Conservation (phyloP, 768 basidiomycete genomes). For the Rhizopogon vinicolor region DNA sequence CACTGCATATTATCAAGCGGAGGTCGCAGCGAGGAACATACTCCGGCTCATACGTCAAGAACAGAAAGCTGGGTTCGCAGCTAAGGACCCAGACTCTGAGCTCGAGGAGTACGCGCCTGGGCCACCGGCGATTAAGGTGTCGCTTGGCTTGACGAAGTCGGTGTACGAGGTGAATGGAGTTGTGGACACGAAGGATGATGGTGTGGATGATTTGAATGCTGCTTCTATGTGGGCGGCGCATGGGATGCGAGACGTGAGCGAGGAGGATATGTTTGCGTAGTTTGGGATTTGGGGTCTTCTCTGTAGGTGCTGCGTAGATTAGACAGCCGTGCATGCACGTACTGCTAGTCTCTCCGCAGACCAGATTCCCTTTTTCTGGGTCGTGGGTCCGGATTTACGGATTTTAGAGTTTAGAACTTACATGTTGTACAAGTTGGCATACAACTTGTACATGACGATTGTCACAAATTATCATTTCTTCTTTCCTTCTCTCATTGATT, state of each 20-base stretch:
- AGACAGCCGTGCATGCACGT: too few relatives aligned
- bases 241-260: conserved; percentile 36
- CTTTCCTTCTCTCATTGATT: too few relatives aligned
- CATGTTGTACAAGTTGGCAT: too few relatives aligned
- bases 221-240: conserved; percentile 41
- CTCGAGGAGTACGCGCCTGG: conserved; percentile 44
- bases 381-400: too few relatives aligned
- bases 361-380: too few relatives aligned
- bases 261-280: conserved; percentile 21
- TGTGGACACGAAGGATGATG: conserved; percentile 41
- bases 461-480: too few relatives aligned
- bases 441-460: too few relatives aligned
- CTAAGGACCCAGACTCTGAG: not conserved
- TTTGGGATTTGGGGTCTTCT: not conserved
- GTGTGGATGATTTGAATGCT: conserved; percentile 44
- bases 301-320: too few relatives aligned
- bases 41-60: conserved; percentile 35
- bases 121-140: conserved; percentile 54
- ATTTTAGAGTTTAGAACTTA: too few relatives aligned
- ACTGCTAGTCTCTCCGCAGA: too few relatives aligned
- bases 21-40: conserved; percentile 54
- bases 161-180: conserved; percentile 44
- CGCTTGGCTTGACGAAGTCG: conserved; percentile 48
- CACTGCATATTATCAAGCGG: conserved; percentile 47
- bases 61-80: not conserved